These are phyloP conservation scores for Vaccinium vitisidaea DNA, from an alignment of 148 eudicot genomes.

Conservation along the genomic window DNA sequence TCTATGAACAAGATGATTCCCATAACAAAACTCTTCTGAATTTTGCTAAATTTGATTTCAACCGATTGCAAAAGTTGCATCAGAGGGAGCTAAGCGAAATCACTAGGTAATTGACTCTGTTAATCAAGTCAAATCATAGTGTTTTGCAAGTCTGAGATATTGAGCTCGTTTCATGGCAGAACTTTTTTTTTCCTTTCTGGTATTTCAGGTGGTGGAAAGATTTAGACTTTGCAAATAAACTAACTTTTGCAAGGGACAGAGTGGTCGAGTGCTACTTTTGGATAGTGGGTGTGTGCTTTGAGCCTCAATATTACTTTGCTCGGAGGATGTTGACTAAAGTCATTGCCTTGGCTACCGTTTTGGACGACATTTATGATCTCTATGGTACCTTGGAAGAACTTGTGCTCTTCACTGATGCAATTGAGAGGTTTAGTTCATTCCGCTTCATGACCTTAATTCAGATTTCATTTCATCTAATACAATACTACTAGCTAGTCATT, in stretches of 20 bases:
- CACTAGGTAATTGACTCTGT: conserved; percentile 22
- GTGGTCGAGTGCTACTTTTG: conserved; percentile 46
- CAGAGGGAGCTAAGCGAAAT: conserved; percentile 38
- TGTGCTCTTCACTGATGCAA: conserved; percentile 27
- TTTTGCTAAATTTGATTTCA: conserved; percentile 54
- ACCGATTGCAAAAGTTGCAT: conserved; percentile 42
- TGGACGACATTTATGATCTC: conserved; percentile 42
- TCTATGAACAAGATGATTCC: conserved; percentile 37
- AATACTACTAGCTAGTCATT: too few species aligned
- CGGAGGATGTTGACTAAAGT: conserved; percentile 23
- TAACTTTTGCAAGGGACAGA: conserved; percentile 40
- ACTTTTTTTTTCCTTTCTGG: too few species aligned
- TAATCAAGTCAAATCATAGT: too few species aligned
- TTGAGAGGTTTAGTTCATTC: conserved; percentile 30
- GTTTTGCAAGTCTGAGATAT: too few species aligned
- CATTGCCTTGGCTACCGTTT: conserved; percentile 12
- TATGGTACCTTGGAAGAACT: conserved; percentile 42
- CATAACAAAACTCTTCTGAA: conserved; percentile 33
- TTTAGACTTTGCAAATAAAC: conserved; percentile 19
- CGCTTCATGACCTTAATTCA: not conserved
- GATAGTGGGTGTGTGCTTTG: conserved; percentile 26
- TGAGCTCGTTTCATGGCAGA: not conserved
- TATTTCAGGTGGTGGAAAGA: conserved; percentile 49
- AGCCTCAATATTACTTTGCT: conserved; percentile 32
- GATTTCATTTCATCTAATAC: too few species aligned